Percentiles rank a stretch among this genome's conserved stretches.
Evolutionary conservation across 1,284 basidiomycete genomes (phyloP).

Genomic region (Moesziomyces aphidis): DNA sequence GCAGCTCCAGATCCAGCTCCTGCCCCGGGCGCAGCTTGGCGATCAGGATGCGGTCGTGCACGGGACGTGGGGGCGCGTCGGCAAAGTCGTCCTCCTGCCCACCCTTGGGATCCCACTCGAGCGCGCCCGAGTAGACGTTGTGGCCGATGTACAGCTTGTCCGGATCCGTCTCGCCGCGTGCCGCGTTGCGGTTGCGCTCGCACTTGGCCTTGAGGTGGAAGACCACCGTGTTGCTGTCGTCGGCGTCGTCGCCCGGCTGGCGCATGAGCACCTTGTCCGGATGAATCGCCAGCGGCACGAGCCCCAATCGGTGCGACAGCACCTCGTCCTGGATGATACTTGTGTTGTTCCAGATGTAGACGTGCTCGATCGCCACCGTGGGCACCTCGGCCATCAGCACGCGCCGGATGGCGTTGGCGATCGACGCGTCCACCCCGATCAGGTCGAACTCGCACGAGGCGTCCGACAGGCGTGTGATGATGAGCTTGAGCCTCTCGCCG

Average conservation of each 20-base stretch:
- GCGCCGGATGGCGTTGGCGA: conserved; percentile 92
- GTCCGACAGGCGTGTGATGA: conserved; percentile 58
- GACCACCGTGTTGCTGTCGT: conserved; percentile 92
- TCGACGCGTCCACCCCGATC: conserved; percentile 93
- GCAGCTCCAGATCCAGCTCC: conserved; percentile 83
- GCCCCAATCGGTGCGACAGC: conserved; percentile 86
- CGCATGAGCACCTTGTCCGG: conserved; percentile 73
- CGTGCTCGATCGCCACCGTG: conserved; percentile 90
- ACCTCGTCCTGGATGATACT: conserved; percentile 95
- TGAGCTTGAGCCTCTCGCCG: conserved; percentile 45
- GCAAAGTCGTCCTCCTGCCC: conserved; percentile 75
- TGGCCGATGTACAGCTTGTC: conserved; percentile 56
- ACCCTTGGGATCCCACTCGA: conserved; percentile 88
- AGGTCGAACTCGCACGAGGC: conserved; percentile 87
- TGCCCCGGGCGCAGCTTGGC: conserved; percentile 95
- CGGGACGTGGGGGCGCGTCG: conserved; percentile 75
- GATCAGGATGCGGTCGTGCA: conserved; percentile 86
- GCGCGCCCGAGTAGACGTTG: conserved; percentile 79
- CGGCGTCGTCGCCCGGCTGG: conserved; percentile 71
- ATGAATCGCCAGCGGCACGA: conserved; percentile 89
- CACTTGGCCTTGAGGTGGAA: conserved; percentile 84
- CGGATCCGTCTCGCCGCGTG: conserved; percentile 71
- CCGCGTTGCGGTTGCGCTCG: conserved; percentile 72
- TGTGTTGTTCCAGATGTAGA: conserved; percentile 96
- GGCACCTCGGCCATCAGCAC: conserved; percentile 89